phyloP scores from a whole-genome alignment of 2,329 filamentous ascomycete genomes.

The Dactylellina sp. region DNA sequence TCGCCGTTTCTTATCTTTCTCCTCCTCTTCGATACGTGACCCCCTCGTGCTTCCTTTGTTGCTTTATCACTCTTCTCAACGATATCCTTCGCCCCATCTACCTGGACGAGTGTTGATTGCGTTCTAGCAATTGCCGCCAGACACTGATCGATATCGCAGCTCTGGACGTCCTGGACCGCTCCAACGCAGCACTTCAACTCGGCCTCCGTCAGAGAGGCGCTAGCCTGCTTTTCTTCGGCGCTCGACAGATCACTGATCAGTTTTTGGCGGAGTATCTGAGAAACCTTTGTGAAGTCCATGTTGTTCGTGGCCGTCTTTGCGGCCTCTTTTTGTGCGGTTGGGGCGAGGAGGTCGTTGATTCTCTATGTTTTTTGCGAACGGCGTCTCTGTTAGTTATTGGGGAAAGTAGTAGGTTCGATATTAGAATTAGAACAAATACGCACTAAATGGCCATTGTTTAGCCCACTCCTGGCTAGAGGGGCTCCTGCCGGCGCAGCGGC shows the following conservation, averaged over 20 bases:
- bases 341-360: neutral
- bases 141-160: constrained; percentile 4
- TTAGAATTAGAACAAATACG: neutral
- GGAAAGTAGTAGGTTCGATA: too few species aligned
- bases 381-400: too few species aligned
- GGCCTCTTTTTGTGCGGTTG: neutral
- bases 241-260: constrained; percentile 1
- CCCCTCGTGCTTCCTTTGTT: neutral
- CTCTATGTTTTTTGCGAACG: too few species aligned
- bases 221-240: neutral
- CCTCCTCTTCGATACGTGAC: too few species aligned
- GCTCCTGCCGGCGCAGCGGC: constrained; percentile 1
- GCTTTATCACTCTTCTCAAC: neutral
- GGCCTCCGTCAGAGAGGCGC: neutral
- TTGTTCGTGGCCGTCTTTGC: neutral
- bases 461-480: too few species aligned
- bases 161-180: constrained; percentile 7
- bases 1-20: too few species aligned
- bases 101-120: neutral
- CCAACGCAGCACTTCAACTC: constrained; percentile 5
- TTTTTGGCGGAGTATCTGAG: neutral
- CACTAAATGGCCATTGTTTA: constrained; percentile 1
- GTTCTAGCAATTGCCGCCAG: constrained; percentile 7
- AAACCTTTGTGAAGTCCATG: neutral
- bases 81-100: neutral